These are phyloP conservation scores for Plasmodium adleri DNA, from an alignment of 169 alveolate species.

Conservation along the genomic window DNA sequence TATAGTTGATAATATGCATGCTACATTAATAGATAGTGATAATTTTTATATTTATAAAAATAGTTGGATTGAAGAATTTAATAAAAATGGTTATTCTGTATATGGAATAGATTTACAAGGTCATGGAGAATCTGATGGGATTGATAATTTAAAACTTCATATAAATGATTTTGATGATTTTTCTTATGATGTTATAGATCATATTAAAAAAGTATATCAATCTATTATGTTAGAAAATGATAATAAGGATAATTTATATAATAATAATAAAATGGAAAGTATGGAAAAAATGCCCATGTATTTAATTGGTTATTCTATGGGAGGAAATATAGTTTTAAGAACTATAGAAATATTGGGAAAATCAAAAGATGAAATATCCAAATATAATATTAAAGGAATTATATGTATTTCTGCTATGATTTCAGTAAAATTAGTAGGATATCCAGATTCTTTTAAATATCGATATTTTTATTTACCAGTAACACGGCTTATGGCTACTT, in stretches of 20 bases:
- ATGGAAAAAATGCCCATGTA: slow-evolving; percentile 63
- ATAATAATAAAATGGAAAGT: slow-evolving; percentile 23
- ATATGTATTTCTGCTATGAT: slow-evolving; percentile 82
- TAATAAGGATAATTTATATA: slow-evolving; percentile 1
- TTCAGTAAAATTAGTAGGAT: slow-evolving; percentile 52
- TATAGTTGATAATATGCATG: slow-evolving; percentile 60
- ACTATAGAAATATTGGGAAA: slow-evolving; percentile 46
- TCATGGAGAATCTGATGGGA: slow-evolving; percentile 82
- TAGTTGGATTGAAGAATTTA: slow-evolving; percentile 79
- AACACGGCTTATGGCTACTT: slow-evolving; percentile 25
- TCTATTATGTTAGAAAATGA: background rate
- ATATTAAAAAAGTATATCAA: slow-evolving; percentile 75
- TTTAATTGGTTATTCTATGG: slow-evolving; percentile 83
- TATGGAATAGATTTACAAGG: slow-evolving; percentile 83
- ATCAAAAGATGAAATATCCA: slow-evolving; percentile 21
- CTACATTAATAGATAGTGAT: slow-evolving; percentile 41
- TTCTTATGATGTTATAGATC: slow-evolving; percentile 80
- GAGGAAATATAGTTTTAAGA: slow-evolving; percentile 82
- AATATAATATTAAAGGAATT: slow-evolving; percentile 76
- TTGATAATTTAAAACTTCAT: slow-evolving; percentile 56
- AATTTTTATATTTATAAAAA: slow-evolving; percentile 78
- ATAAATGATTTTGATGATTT: slow-evolving; percentile 77
- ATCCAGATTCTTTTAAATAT: slow-evolving; percentile 10
- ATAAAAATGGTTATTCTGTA: slow-evolving; percentile 77
- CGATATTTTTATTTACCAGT: slow-evolving; percentile 40